Evolutionary conservation across 208 protist species (phyloP), one percentile per base, ranked within the genome.

Genomic region (Crithidia fasciculata): DNA sequence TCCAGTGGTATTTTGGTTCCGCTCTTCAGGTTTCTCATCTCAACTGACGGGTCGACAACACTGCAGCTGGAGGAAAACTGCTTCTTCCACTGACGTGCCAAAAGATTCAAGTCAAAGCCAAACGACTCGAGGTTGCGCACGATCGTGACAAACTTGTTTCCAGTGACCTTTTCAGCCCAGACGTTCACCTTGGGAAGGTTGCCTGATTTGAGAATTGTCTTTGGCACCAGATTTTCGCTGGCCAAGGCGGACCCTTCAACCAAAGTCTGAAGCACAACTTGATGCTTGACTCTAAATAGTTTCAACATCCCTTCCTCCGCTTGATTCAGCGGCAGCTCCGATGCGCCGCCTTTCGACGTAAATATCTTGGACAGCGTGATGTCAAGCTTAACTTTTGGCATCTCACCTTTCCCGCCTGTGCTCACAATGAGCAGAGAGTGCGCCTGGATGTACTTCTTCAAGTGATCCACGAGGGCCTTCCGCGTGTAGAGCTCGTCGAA

Each of bases 61-160:
- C 57, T 75, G 69, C 82, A 89, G 64, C 82, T 86, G 1, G 81
- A 83, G 16, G 78, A 90, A 72, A 93, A 93, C 16, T 73, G 74
- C 18, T 88, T 81, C 41, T 83, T 84, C 90, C 90, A 95, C 40
- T 74, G 55, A 47, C 36, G 61, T 18, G 71, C 68, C 37, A 95
- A 57, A 19, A 86, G 56, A 16, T 74, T 13, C 50, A 93, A 60
- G 55, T 92, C 76, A 76, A 93, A 89, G 1, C 86, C 85, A 75
- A 87, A 83, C 13, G 74, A 68, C 47, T 92, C 88, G 3, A 93
- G 55, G 47, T 82, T 79, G 41, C 69, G 85, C 3, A 93, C 82
- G 49, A 92, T 83, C 8, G 88, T 95, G 36, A 93, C 72, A 13
- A 80, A 63, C 55, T 88, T 91, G 37, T 84, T 89, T 28, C 76